phyloP scores from a whole-genome alignment of 2,329 filamentous ascomycete species.

The Scytalidium lignicola region DNA sequence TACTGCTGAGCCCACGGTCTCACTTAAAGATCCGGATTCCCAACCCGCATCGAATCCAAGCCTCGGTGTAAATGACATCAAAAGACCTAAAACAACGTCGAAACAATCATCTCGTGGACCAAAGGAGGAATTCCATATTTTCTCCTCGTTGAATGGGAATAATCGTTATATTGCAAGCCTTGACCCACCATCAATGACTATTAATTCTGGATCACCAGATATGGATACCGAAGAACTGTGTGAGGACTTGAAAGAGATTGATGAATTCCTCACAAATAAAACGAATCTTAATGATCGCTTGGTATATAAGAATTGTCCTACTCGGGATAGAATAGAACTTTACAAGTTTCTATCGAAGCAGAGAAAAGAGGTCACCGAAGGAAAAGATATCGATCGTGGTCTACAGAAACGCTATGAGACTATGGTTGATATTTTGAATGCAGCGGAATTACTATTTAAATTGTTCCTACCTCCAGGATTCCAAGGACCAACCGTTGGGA shows the following conservation, averaged over 20 bases:
- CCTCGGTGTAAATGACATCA: neutral
- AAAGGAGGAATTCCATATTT: constrained; percentile 19
- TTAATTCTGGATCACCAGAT: neutral
- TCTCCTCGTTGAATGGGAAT: constrained; percentile 15
- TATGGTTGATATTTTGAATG: constrained; percentile 35
- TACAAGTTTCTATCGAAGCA: constrained; percentile 5
- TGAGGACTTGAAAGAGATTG: constrained; percentile 13
- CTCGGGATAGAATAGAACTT: constrained; percentile 2
- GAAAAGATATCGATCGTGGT: constrained; percentile 3
- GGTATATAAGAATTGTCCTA: constrained; percentile 11
- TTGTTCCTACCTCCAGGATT: constrained; percentile 37
- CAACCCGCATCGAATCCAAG: neutral
- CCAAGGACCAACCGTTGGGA: constrained; percentile 32
- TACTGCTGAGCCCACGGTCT: no score
- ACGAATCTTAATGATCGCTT: constrained; percentile 12
- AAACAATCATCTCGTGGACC: neutral
- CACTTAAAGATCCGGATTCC: neutral
- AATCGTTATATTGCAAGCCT: constrained; percentile 1
- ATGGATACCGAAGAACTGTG: constrained; percentile 4
- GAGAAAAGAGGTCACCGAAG: constrained; percentile 2
- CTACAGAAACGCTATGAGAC: constrained; percentile 20
- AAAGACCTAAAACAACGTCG: neutral
- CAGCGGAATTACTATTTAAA: constrained; percentile 33
- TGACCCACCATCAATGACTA: neutral
- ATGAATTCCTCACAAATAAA: constrained; percentile 12